Percentiles rank a stretch among this genome's conserved stretches.
These are phyloP conservation scores for Leccinum aurantiacum DNA, from an alignment of 768 basidiomycete species.

Conservation along the genomic window DNA sequence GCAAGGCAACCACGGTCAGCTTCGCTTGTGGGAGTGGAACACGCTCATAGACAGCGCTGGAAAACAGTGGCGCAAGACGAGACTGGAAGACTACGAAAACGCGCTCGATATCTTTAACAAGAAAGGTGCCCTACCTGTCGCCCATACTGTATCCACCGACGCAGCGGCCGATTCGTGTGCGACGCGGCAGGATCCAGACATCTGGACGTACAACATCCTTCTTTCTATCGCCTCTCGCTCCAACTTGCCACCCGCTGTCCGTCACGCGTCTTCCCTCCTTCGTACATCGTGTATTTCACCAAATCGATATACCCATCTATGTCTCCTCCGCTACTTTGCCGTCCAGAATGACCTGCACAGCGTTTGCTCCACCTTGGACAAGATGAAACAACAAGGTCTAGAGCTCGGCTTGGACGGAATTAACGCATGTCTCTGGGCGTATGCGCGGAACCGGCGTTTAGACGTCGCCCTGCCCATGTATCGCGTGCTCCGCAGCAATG, in stretches of 20 bases:
- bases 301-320: constrained; percentile 61
- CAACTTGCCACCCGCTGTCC: constrained; percentile 40
- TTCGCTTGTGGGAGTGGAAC: constrained; percentile 76
- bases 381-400: constrained; percentile 50
- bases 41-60: constrained; percentile 67
- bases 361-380: constrained; percentile 54
- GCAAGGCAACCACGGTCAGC: constrained; percentile 49
- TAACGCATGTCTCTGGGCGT: constrained; percentile 74
- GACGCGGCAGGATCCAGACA: constrained; percentile 48
- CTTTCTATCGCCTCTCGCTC: constrained; percentile 63
- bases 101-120: constrained; percentile 63
- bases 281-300: constrained; percentile 53
- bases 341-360: constrained; percentile 46
- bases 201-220: constrained; percentile 68
- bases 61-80: constrained; percentile 61
- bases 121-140: constrained; percentile 43
- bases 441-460: constrained; percentile 48
- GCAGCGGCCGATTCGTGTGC: constrained; percentile 1
- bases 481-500: constrained; percentile 57
- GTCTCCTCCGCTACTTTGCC: constrained; percentile 57
- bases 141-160: constrained; percentile 7
- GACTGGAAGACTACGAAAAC: constrained; percentile 54
- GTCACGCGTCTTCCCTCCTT: constrained; percentile 55
- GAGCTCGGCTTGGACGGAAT: constrained; percentile 63
- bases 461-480: constrained; percentile 65